Evolutionary conservation across 2,329 filamentous ascomycete species (phyloP).

Genomic region (Leptographium galeiforme): DNA sequence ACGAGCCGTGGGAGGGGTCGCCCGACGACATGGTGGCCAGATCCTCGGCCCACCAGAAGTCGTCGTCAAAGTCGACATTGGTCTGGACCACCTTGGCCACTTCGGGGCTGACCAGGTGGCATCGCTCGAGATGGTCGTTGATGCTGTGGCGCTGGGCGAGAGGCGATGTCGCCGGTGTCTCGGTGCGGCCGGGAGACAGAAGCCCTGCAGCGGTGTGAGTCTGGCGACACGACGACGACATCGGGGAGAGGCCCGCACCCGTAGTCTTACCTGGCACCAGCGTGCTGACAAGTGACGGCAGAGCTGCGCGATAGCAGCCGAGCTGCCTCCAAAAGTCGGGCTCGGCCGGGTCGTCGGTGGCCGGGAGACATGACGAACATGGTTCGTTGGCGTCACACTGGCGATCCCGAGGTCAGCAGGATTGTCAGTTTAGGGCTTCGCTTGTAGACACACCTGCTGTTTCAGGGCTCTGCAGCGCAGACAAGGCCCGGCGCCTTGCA

Average conservation of each 20-base stretch:
- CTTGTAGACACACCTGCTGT: conserved; percentile 24
- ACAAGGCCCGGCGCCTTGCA: conserved; percentile 33
- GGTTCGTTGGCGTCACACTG: conserved; percentile 39
- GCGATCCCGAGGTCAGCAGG: neutral
- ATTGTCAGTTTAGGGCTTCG: neutral
- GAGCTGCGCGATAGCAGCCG: conserved; percentile 37
- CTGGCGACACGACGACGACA: neutral
- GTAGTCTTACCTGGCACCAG: conserved; percentile 33
- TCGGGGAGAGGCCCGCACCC: neutral
- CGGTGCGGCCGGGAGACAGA: conserved; percentile 14
- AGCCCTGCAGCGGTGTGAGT: neutral
- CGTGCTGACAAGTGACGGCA: conserved; percentile 32
- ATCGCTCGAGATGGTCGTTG: conserved; percentile 36
- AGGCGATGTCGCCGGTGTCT: conserved; percentile 37
- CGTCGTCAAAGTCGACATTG: conserved; percentile 39
- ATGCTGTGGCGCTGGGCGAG: conserved; percentile 33
- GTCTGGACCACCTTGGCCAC: conserved; percentile 27
- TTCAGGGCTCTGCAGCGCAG: conserved; percentile 35
- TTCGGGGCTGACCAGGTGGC: conserved; percentile 28
- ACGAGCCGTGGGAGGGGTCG: conserved; percentile 29
- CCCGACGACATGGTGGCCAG: conserved; percentile 25
- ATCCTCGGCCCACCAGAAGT: conserved; percentile 45
- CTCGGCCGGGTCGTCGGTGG: conserved; percentile 15
- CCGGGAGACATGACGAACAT: conserved; percentile 30
- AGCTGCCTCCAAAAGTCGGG: conserved; percentile 34